Percentiles rank a stretch among this genome's conserved stretches.
These are phyloP conservation scores for Allium cepa DNA, from an alignment of 106 monocot species.

Conservation along the genomic window DNA sequence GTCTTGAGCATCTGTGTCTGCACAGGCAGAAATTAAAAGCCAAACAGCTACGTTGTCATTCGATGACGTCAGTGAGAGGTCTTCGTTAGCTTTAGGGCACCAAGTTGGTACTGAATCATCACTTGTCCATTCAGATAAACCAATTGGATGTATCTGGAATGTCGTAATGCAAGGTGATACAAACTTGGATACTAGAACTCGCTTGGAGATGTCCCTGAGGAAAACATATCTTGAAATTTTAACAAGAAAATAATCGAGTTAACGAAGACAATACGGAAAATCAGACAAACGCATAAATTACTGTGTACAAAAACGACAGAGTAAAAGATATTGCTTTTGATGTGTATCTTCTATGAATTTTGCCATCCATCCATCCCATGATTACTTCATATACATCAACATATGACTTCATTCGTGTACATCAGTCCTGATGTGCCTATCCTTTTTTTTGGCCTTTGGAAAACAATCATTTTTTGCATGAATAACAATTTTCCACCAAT, in stretches of 20 bases:
- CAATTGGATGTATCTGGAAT: conserved; percentile 58
- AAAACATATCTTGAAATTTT: conserved; percentile 3
- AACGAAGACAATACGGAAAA: neutral
- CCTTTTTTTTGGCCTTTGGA: too few species aligned
- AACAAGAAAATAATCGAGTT: neutral
- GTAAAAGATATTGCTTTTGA: neutral
- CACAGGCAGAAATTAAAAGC: conserved; percentile 50
- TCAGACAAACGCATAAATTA: neutral
- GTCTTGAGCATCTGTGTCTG: conserved; percentile 20
- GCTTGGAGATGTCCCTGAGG: conserved; percentile 59
- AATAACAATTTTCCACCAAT: too few species aligned
- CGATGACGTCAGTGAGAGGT: neutral
- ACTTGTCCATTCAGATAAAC: conserved; percentile 29
- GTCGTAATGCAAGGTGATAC: conserved; percentile 32
- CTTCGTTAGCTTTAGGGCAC: conserved; percentile 6
- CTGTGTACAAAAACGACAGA: neutral
- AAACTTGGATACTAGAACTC: conserved; percentile 37
- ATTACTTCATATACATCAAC: too few species aligned
- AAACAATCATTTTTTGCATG: too few species aligned
- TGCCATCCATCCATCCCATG: neutral
- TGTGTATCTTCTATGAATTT: neutral
- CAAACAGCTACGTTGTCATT: conserved; percentile 45
- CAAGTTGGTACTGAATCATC: conserved; percentile 5
- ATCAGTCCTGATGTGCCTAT: too few species aligned
- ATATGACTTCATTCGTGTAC: too few species aligned